phyloP scores from a whole-genome alignment of 208 protist genomes.

The Crithidia thermophila region DNA sequence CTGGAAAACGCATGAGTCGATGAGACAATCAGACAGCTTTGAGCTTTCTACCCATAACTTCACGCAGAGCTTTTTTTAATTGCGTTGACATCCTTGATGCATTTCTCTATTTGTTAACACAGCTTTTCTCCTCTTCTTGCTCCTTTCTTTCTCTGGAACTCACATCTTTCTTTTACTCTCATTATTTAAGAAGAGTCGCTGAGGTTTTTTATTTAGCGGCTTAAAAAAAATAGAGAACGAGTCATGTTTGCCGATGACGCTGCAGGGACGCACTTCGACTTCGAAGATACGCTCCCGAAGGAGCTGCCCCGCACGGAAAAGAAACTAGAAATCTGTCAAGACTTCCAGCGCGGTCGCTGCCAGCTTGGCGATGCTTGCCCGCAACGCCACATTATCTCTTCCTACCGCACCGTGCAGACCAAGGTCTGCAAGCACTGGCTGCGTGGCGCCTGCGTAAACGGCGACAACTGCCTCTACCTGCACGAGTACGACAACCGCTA shows the following conservation, averaged over 20 bases:
- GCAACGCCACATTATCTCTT: conserved; percentile 91
- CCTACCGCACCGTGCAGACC: conserved; percentile 60
- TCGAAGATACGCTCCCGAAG: conserved; percentile 73
- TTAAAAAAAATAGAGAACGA: background rate
- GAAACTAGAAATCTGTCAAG: conserved; percentile 88
- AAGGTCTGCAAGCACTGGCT: conserved; percentile 98
- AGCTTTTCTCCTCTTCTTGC: no score
- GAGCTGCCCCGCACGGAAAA: conserved; percentile 84
- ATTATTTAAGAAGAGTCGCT: background rate
- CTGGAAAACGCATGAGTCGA: no score
- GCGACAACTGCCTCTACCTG: conserved; percentile 95
- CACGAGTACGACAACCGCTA: conserved; percentile 96
- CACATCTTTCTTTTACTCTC: no score
- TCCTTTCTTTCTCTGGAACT: no score
- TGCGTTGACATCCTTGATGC: no score
- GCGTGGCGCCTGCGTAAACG: conserved; percentile 96
- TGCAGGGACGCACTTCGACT: conserved; percentile 61
- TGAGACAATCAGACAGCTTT: no score
- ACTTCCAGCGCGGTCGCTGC: conserved; percentile 96
- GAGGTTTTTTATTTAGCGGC: background rate
- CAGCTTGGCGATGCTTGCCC: conserved; percentile 93
- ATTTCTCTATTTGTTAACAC: no score
- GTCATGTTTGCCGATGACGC: conserved; percentile 75
- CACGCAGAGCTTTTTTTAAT: no score
- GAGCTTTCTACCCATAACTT: no score